Evolutionary conservation across 2,329 filamentous ascomycete species (phyloP), one percentile per base, ranked within the genome.

Genomic region (Scytalidium sp.): DNA sequence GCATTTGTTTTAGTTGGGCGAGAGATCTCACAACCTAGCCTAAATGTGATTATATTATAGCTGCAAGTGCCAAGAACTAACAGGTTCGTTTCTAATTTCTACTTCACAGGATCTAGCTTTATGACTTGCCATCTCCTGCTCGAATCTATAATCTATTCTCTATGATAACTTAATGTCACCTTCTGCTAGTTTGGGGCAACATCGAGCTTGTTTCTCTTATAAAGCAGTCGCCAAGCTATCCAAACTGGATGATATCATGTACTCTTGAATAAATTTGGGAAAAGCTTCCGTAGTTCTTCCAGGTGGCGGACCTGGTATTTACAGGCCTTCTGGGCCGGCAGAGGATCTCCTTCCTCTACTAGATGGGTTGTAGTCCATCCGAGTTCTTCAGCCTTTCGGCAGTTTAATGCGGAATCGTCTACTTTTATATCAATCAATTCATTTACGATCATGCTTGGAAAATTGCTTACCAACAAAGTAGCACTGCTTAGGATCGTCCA

Each of bases 361-460:
- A 97, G 78, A 68, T 97, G 94, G 5, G 81, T 88, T 1, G 87
- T 83, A 11, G 83, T 89, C 94, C 94, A 99, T 19, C 94, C 94
- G 54, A 92, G 78, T 27, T 83, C 81, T 56, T 87, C 78, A 1
- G 91, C 90, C 54, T 84, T 84, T 56, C 76, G 80, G 66, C 89
- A 95, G 65, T 99, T 99, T 55, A 85, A 69, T 50, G 82, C 83
- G 0, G 91, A 96, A 66, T 99, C 94, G 65, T 99, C 94, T 90
- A 36, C n/a, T n/a, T 9, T 11, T 15, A 42, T 23, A 15, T 8
- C 17, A 8, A n/a, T 36, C 5, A n/a, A 36, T 15, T 36, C 22
- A n/a, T 29, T 19, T 19, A 21, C 15, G 41, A 22, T 8, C 19
- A n/a, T 22, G 11, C 25, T 20, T 36, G 32, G 13, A 19, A 25